Evolutionary conservation across 768 basidiomycete species (phyloP), one percentile per base, ranked within the genome.

Genomic region (Tulasnella sp.): DNA sequence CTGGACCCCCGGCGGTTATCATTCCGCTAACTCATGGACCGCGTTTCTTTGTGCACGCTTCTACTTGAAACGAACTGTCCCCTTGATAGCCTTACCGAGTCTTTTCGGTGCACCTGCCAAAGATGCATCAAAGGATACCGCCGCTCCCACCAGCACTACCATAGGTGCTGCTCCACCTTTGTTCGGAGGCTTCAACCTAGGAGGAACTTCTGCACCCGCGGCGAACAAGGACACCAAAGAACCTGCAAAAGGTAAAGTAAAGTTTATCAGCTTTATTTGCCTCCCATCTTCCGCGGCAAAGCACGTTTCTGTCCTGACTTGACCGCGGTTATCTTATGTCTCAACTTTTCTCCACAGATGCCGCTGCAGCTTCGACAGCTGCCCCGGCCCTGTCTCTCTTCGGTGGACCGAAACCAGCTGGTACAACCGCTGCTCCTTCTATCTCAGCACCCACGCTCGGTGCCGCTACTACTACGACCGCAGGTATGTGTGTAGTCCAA

Each of bases 71-170:
- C 52, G n/a, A 29, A 29, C 52, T 1, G 14, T 12, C 19, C 29
- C 12, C 29, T 34, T 29, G 6, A 37, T 66, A 66, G 64, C 64
- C 9, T 12, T 66, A 66, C 64, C 64, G 12, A 35, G 26, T 69
- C 67, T 69, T 39, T 69, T 69, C 39, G 67, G 67, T 22, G 67
- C 1, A 69, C 32, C 67, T 41, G 40, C 67, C 35, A 69, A 69
- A 40, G 42, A 40, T 40, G 40, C 39, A 29, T 36, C 67, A 34
- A 34, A 36, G 37, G 42, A 41, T 41, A 41, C 67, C 40, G 29
- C 22, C 67, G 44, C 67, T 41, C 67, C 67, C 39, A 52, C 39
- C 42, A 41, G 40, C 37, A 40, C 67, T n/a, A 47, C 19, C 9
- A 6, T 22, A 39, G 42, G 37, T 47, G 39, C 67, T 22, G 40